A percentile compares a stretch with the other conserved stretches of the same genome.
These are phyloP conservation scores for Lactarius hengduanensis DNA, from an alignment of 768 basidiomycete genomes.

Conservation along the genomic window DNA sequence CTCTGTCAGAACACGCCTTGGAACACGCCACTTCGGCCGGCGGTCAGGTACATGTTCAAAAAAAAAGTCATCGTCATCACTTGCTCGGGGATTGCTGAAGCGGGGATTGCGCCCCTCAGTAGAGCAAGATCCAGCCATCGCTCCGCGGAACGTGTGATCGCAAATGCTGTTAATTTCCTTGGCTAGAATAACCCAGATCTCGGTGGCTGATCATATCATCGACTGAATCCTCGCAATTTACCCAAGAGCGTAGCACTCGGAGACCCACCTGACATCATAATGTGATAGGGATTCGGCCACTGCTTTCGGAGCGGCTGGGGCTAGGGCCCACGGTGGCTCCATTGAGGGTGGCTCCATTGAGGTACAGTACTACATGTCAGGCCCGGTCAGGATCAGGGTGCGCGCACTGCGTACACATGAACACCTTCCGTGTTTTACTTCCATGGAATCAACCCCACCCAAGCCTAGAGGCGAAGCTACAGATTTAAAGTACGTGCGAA, in stretches of 20 bases:
- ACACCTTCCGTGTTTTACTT: background rate
- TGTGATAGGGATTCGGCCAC: background rate
- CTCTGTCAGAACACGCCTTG: slow-evolving; percentile 1
- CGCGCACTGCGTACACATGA: too few relatives aligned
- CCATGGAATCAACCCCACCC: background rate
- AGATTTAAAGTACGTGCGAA: background rate
- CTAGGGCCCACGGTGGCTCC: background rate
- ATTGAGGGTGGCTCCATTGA: background rate
- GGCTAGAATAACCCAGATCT: background rate
- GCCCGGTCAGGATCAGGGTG: too few relatives aligned
- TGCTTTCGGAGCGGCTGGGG: background rate
- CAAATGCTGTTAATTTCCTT: slow-evolving; percentile 6
- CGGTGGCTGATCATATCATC: background rate
- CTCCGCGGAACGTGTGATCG: slow-evolving; percentile 18
- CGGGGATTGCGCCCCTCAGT: slow-evolving; percentile 1
- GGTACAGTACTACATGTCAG: too few relatives aligned
- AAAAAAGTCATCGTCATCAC: background rate
- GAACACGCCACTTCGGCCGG: too few relatives aligned
- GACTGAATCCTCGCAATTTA: background rate
- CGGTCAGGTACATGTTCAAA: background rate
- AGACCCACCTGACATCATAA: background rate
- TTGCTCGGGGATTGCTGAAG: slow-evolving; percentile 11
- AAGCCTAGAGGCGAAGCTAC: background rate
- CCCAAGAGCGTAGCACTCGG: background rate
- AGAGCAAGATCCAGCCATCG: slow-evolving; percentile 12